Base-by-base conservation (phyloP, 2,329 filamentous ascomycete genomes). In the Scortechinia acanthostroma region DNA sequence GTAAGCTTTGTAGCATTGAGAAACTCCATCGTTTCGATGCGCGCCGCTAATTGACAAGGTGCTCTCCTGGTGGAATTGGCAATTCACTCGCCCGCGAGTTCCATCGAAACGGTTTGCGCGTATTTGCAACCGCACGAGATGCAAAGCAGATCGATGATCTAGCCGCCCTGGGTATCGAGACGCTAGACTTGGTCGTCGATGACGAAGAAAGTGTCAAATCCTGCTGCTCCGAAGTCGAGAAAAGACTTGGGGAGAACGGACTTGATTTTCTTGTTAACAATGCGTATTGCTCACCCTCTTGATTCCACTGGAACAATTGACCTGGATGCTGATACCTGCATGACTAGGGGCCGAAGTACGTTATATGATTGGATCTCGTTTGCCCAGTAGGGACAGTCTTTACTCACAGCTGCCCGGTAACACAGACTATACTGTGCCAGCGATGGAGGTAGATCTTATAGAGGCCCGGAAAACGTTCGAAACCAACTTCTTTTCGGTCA, bases 401-500 rank as follows among this genome's bases (percentile, higher is more conserved):
- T n/a, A n/a, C n/a, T n/a, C n/a, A n/a, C n/a, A n/a, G n/a, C n/a
- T n/a, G n/a, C n/a, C 25, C n/a, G 35, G 20, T 40, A 17, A 19
- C 17, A 30, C 35, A 40, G 35, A 40, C 20, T 40, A 13, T 13
- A 40, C 35, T 13, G 35, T 55, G 49, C 55, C 56, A 1, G 49
- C 56, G 1, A 47, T 58, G 1, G 55, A 59, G 28, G 53, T 53
- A 19, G 42, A 56, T 30, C 43, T 55, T 14, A 45, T 50, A 3
- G 30, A 16, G 6, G 48, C 51, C 21, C 54, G 49, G 28, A 22
- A 50, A 1, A 45, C 59, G 20, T 60, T 58, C 30, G 56, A 57
- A 17, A 53, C 59, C 21, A 62, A 61, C 43, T 53, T 60, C 48
- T 49, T 55, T 6, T 57, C 52, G n/a, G 52, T 54, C 1, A 51